Base-by-base conservation (phyloP, 2,329 filamentous ascomycete species). In the Trichoderma harzianum region DNA sequence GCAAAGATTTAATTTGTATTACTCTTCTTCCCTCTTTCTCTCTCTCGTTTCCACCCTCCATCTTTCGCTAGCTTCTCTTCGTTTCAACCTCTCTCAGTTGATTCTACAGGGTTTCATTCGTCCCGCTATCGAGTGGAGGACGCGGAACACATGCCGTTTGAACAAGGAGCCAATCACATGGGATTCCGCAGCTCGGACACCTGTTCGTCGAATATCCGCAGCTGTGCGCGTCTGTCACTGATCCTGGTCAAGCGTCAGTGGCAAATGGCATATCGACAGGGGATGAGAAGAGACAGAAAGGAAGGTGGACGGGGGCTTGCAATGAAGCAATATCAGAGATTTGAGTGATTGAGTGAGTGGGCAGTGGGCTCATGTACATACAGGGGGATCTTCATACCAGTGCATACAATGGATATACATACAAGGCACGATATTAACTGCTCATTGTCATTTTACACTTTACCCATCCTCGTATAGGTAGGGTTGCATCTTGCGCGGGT, bases 401-500 rank as follows among this genome's bases (percentile, higher is more conserved):
- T 61, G 18, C n/a, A 36, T 61, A 24, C 30, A 30, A 43, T 43
- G 39, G 39, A 43, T 3, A 43, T 43, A 43, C 7, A 36, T 14
- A 58, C 30, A 32, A n/a, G 14, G 18, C 18, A 24, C n/a, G 57
- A 60, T 28, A 32, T 63, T 30, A 51, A 51, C 36, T 63, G 24
- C 32, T 43, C 60, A 21, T 39, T 43, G 39, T 43, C 39, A n/a
- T n/a, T 39, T 39, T 43, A 43, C 39, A 43, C 16, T 66, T 36
- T n/a, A 39, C 21, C n/a, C 39, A 30, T 26, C 47, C 16, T 28
- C 34, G 55, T 8, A n/a, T 5, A 34, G 53, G 65, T 30, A 69
- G 66, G 57, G 66, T 69, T 62, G 39, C 66, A 69, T 62, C 51
- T 53, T 43, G 39, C 66, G 66, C 57, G 66, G 66, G 57, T 61